Conservation (phyloP, 179 eudicot genomes). For the Beta lomatogona region DNA sequence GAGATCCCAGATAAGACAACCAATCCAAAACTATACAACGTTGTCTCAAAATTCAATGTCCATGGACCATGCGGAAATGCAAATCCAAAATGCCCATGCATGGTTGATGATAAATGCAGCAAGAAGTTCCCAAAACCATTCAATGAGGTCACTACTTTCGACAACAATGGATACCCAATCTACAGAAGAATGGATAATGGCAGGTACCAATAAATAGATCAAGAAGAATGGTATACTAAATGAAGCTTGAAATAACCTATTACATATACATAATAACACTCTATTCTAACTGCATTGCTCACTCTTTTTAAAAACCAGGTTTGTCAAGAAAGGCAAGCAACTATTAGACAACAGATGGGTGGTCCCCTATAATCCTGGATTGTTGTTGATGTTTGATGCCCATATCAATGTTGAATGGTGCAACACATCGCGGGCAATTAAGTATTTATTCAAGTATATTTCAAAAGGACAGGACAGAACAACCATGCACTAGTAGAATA, state of each 20-base stretch:
- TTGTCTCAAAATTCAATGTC: neutral
- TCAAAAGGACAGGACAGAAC: neutral
- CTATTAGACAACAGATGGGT: neutral
- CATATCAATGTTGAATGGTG: too few relatives aligned
- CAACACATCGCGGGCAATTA: too few relatives aligned
- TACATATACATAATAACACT: too few relatives aligned
- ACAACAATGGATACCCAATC: neutral
- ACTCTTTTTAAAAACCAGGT: neutral
- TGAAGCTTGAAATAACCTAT: neutral
- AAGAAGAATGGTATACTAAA: neutral
- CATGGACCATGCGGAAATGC: neutral
- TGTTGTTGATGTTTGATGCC: neutral
- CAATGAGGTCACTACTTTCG: neutral
- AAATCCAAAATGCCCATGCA: neutral
- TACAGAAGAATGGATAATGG: neutral
- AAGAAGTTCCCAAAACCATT: constrained; percentile 8
- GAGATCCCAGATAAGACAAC: neutral
- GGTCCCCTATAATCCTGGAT: neutral
- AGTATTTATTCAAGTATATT: neutral
- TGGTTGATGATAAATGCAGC: neutral
- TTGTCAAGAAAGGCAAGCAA: neutral
- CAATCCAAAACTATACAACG: neutral
- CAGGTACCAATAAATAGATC: neutral
- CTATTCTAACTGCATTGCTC: too few relatives aligned
- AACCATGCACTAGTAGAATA: too few relatives aligned